Conservation (phyloP, 139 green algal species). For the Picochlorum sp. region DNA sequence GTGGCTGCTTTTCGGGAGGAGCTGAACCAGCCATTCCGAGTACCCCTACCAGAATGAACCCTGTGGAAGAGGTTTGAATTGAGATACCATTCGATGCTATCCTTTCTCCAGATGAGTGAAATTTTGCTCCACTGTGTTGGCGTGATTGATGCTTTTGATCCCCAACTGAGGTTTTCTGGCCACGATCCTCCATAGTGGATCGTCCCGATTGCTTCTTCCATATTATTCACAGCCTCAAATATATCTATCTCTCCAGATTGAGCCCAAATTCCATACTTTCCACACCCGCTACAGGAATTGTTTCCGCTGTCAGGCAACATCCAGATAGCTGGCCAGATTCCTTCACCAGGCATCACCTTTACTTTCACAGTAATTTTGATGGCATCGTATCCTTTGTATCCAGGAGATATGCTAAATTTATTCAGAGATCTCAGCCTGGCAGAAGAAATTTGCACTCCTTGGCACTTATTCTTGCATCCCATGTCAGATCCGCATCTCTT, state of each 20-base stretch:
- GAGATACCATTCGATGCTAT: constrained; percentile 9
- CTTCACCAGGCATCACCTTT: constrained; percentile 5
- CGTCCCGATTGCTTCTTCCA: constrained; percentile 1
- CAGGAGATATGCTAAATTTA: constrained; percentile 8
- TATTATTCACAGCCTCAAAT: constrained; percentile 2
- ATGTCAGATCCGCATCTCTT: not conserved
- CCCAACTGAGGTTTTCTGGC: constrained; percentile 9
- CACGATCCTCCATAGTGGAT: constrained; percentile 15
- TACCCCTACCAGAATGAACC: not conserved
- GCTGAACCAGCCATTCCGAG: constrained; percentile 7
- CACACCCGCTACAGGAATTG: constrained; percentile 1
- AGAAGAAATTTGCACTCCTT: constrained; percentile 9
- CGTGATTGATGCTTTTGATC: not conserved
- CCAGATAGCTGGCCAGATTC: constrained; percentile 26
- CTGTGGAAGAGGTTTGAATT: not conserved
- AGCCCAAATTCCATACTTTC: constrained; percentile 17
- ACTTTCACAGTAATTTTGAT: not conserved
- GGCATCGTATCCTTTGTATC: constrained; percentile 7
- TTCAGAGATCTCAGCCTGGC: not conserved
- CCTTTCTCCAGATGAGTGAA: constrained; percentile 8
- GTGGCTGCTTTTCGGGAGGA: not conserved
- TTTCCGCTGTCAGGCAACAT: constrained; percentile 14
- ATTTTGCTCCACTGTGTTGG: not conserved
- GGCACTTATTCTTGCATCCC: not conserved
- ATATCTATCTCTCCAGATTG: constrained; percentile 20